Conservation (phyloP, 2,329 filamentous ascomycete species). For the Fusarium nurragi region DNA sequence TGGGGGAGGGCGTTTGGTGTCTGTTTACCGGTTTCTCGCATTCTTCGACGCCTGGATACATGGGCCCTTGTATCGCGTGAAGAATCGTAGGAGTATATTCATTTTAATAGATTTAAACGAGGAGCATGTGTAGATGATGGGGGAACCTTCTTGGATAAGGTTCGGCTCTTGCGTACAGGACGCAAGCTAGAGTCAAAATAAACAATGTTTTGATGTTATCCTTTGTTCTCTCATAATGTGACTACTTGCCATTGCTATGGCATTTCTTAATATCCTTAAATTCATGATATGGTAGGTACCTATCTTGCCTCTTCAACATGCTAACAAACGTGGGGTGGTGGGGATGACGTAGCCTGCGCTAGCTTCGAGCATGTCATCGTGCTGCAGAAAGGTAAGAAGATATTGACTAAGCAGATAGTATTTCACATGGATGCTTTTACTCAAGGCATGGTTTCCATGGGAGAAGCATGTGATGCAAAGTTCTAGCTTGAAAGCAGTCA, state of each 20-base stretch:
- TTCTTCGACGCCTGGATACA: slow-evolving; percentile 36
- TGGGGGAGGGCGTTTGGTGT: slow-evolving; percentile 44
- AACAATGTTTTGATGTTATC: background rate
- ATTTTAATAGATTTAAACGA: slow-evolving; percentile 44
- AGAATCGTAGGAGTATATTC: slow-evolving; percentile 35
- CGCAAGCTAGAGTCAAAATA: slow-evolving; percentile 19
- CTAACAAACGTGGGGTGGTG: background rate
- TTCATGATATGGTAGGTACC: slow-evolving; percentile 20
- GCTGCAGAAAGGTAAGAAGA: too few species aligned
- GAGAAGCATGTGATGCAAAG: too few species aligned
- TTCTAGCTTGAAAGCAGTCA: background rate
- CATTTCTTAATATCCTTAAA: background rate
- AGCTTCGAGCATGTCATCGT: too few species aligned
- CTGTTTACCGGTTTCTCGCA: slow-evolving; percentile 36
- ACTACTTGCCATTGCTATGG: background rate
- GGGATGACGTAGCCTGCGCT: slow-evolving; percentile 31
- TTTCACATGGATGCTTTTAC: too few species aligned
- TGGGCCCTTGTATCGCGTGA: slow-evolving; percentile 13
- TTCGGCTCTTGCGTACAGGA: slow-evolving; percentile 11
- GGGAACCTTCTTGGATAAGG: slow-evolving; percentile 33
- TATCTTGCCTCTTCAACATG: background rate
- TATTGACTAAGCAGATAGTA: too few species aligned
- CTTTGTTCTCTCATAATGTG: background rate
- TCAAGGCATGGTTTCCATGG: too few species aligned
- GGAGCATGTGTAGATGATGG: slow-evolving; percentile 29